Base-by-base conservation (phyloP, 352 stramenopile species). In the Pythium aristosporum region DNA sequence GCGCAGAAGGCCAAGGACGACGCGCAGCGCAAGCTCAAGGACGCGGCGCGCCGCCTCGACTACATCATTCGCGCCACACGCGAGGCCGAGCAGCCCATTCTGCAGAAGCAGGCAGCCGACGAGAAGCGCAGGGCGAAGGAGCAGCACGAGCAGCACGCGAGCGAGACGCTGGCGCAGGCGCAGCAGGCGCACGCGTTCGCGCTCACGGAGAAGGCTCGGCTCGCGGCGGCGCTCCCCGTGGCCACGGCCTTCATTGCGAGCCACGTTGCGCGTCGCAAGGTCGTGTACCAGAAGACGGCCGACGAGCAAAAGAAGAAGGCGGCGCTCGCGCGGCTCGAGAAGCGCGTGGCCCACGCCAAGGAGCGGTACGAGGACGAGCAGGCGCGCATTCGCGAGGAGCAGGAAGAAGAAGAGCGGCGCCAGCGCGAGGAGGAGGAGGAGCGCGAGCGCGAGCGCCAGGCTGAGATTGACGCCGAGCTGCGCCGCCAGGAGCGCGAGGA, bases 1-100 rank as follows among this genome's bases (percentile, higher is more conserved):
- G 81, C 89, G 3, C 81, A 94, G 54, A 98, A 98, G 72, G 95
- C 97, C 66, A 97, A 98, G 71, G 92, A 99, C 55, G 90, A 97
- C 36, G 93, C 94, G 1, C 96, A 98, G 74, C 82, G 93, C 46
- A 98, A 98, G 75, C 74, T 98, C 9, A 87, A 85, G 30, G 94
- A 98, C 65, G 88, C 87, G 53, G 94, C 93, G 2, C 96, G 97
- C 59, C 85, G 91, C 23, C 77, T 99, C 9, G 96, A 99, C 77
- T 98, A 99, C 76, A 90, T 98, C 60, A 92, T 98, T 25, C 91
- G 96, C 67, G 96, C 97, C 16, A 95, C 98, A n/a, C 91, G 96
- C 56, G 97, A 98, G 61, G 96, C 98, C 63, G 96, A 98, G 66
- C 78, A 97, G 62, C 91, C 91, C 30, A 86, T 97, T 56, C 79